Base-by-base conservation (phyloP, 805 yeast species). In the Candida ponderosae region DNA sequence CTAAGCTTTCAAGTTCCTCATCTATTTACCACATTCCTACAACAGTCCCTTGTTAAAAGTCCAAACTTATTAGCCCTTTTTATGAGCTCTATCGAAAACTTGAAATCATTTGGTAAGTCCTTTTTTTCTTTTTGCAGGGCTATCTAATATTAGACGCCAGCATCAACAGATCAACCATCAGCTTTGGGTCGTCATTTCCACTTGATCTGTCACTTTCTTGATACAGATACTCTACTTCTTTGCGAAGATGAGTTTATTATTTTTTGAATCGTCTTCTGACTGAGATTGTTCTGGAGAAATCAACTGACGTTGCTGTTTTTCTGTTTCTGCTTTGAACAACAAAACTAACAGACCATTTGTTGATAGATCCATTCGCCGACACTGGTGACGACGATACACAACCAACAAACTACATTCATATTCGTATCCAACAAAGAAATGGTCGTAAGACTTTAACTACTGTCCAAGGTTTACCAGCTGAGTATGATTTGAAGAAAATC, bases 381-480 rank as follows among this genome's bases (percentile, higher is more conserved):
- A 89, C 97, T 70, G 97, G 97, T 74, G 97, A 90, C 78, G 94
- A 93, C 71, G 96, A 90, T 66, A 83, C 95, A 54, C 90, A 90
- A 70, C 84, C 95, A 59, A 79, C 94, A 42, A 88, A 86, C 73
- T 87, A 89, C 71, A 86, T 90, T 66, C 98, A 89, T 68, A 83
- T 90, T 65, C 94, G 98, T 76, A 90, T 94, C 63, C 98, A 90
- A 70, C 98, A 90, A 73, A 90, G 98, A 75, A 90, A 93, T 72
- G 98, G 98, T 62, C 89, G 97, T 72, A 90, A 90, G 70, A 90
- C 97, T 46, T 78, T 90, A 62, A 90, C 98, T 50, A 90, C 98
- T 31, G 97, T 90, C 45, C 97, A 93, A 71, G 98, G 98, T 59
- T 76, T 90, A 44, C 97, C 97, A 48, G 79, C 68, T 46, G 97